These are phyloP conservation scores for Aschersonia sp. DNA, from an alignment of 2,329 filamentous ascomycete genomes.

Conservation along the genomic window DNA sequence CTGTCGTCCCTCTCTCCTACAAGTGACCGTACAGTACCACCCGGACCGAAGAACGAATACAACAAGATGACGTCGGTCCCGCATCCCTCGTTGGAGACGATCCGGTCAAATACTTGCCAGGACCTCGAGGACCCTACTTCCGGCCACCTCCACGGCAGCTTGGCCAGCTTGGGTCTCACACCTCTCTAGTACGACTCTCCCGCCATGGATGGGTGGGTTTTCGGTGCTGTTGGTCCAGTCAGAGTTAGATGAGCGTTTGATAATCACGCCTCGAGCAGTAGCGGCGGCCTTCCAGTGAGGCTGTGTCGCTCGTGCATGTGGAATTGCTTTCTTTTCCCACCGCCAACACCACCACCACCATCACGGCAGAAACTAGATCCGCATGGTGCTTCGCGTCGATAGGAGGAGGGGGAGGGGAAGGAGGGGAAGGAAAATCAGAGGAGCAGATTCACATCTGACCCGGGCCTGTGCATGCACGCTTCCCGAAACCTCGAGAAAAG, in stretches of 20 bases:
- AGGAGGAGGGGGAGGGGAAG: too few species aligned
- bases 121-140: constrained; percentile 4
- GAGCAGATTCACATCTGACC: too few species aligned
- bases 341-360: too few species aligned
- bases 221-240: neutral
- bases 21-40: neutral
- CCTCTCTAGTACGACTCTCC: neutral
- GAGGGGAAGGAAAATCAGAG: too few species aligned
- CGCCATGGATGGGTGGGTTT: neutral
- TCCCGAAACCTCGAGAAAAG: neutral
- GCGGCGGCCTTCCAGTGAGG: too few species aligned
- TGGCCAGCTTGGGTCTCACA: neutral
- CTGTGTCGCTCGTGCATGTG: too few species aligned
- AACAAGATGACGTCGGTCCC: constrained; percentile 2
- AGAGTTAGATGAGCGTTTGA: too few species aligned
- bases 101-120: neutral
- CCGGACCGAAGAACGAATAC: neutral
- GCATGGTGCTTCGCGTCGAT: too few species aligned
- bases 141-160: constrained; percentile 2
- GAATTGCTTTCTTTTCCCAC: too few species aligned
- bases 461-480: neutral
- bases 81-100: neutral
- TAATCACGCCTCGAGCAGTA: too few species aligned
- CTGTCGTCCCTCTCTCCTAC: too few species aligned
- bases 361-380: too few species aligned